These are phyloP conservation scores for Alternaria dauci DNA, from an alignment of 2,329 filamentous ascomycete genomes.

Conservation along the genomic window DNA sequence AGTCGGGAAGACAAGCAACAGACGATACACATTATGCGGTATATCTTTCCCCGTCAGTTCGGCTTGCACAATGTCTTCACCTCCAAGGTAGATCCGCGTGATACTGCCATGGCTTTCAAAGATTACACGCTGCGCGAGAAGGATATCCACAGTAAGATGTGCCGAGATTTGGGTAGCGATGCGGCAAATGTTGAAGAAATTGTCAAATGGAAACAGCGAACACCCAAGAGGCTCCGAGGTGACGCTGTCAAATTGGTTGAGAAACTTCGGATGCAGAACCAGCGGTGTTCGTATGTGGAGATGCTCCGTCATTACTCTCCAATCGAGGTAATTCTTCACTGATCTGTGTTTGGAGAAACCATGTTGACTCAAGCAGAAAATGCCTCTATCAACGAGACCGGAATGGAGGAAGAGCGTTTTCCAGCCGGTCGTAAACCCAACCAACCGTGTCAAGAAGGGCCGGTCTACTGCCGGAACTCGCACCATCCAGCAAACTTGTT, in stretches of 20 bases:
- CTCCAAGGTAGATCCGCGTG: conserved; percentile 67
- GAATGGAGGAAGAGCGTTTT: conserved; percentile 33
- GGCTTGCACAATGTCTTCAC: conserved; percentile 92
- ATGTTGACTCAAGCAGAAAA: conserved; percentile 33
- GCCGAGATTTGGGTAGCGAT: conserved; percentile 26
- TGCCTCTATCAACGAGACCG: conserved; percentile 37
- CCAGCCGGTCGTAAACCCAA: conserved; percentile 10
- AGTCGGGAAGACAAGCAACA: conserved; percentile 59
- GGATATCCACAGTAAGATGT: conserved; percentile 67
- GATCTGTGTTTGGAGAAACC: background rate
- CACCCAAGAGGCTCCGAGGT: conserved; percentile 76
- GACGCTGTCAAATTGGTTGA: conserved; percentile 66
- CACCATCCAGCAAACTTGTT: conserved; percentile 38
- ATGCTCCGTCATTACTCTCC: conserved; percentile 86
- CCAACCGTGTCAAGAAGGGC: conserved; percentile 15
- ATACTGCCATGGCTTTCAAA: conserved; percentile 77
- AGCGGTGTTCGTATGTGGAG: conserved; percentile 79
- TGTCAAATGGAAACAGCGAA: conserved; percentile 47
- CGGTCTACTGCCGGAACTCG: background rate
- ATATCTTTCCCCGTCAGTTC: conserved; percentile 93
- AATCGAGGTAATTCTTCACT: conserved; percentile 30
- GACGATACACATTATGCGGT: conserved; percentile 80
- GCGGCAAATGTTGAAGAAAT: conserved; percentile 27
- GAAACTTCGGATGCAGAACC: conserved; percentile 74
- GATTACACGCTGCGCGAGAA: conserved; percentile 87